These are phyloP conservation scores for Pichia cabralensis DNA, from an alignment of 805 yeast species.

Conservation along the genomic window DNA sequence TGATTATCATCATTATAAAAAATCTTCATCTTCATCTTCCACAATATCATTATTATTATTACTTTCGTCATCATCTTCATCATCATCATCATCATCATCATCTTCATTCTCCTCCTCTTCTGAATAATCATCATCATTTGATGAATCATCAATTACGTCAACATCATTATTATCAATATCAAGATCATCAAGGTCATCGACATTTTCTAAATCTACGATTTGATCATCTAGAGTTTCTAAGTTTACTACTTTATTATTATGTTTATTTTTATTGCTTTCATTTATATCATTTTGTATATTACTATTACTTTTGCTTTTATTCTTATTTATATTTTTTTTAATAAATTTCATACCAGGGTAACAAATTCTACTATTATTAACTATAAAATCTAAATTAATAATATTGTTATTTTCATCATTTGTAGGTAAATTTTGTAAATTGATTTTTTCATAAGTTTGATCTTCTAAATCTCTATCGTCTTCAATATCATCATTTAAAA, in stretches of 20 bases:
- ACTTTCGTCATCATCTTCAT: slow-evolving; percentile 1
- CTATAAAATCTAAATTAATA: background rate
- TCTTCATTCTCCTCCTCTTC: slow-evolving; percentile 6
- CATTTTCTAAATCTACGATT: background rate
- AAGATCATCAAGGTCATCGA: slow-evolving; percentile 3
- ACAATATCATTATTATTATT: background rate
- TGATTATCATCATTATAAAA: too few relatives aligned
- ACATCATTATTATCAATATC: background rate
- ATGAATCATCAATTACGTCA: background rate
- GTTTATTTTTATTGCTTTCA: background rate
- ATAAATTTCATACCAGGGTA: slow-evolving; percentile 18
- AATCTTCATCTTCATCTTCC: slow-evolving; percentile 4
- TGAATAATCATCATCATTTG: slow-evolving; percentile 6
- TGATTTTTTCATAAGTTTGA: slow-evolving; percentile 41
- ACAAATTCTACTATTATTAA: slow-evolving; percentile 8
- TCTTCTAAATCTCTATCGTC: slow-evolving; percentile 53
- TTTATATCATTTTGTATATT: background rate
- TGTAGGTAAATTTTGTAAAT: slow-evolving; percentile 14
- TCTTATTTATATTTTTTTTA: background rate
- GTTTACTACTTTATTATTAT: background rate
- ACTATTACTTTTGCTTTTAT: background rate
- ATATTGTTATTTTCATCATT: background rate
- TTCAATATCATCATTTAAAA: slow-evolving; percentile 57
- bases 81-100: slow-evolving; percentile 2
- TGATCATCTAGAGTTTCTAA: too few relatives aligned